A percentile compares a stretch with the other conserved stretches of the same genome.
Conservation (phyloP, 441 rosid species). For the Erodium texanum region DNA sequence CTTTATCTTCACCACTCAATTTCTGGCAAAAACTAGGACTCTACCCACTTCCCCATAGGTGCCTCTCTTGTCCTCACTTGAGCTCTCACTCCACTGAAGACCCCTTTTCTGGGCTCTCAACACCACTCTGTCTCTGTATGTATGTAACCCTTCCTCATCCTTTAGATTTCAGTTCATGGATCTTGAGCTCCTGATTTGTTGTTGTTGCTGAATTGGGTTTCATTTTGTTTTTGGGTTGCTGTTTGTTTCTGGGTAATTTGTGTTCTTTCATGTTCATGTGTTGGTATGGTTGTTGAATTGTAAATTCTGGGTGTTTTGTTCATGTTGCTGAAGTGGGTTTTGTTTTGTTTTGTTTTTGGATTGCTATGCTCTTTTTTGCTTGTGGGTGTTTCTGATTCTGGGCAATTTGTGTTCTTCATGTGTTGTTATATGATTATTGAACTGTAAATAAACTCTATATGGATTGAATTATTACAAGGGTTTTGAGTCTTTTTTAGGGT, state of each 20-base stretch:
- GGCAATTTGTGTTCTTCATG: background rate
- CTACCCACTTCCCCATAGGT: background rate
- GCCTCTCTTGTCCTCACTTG: background rate
- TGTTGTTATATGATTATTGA: background rate
- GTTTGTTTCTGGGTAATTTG: too few species aligned
- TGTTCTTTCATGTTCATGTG: background rate
- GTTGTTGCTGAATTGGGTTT: too few species aligned
- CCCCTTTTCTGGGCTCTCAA: background rate
- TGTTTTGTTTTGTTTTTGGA: background rate
- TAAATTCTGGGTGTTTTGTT: background rate
- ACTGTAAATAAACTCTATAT: too few species aligned
- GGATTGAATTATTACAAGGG: background rate
- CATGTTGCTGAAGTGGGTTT: background rate
- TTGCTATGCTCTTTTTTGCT: too few species aligned
- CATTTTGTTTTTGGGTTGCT: too few species aligned
- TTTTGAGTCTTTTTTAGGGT: background rate
- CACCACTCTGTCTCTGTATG: background rate
- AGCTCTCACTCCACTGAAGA: background rate
- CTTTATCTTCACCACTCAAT: slow-evolving; percentile 2
- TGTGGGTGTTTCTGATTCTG: too few species aligned
- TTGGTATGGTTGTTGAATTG: too few species aligned
- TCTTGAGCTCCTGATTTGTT: background rate
- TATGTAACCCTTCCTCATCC: background rate
- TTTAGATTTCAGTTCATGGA: background rate
- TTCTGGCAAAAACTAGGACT: background rate